These are phyloP conservation scores for Cercospora janseana DNA, from an alignment of 2,329 filamentous ascomycete species.

Conservation along the genomic window DNA sequence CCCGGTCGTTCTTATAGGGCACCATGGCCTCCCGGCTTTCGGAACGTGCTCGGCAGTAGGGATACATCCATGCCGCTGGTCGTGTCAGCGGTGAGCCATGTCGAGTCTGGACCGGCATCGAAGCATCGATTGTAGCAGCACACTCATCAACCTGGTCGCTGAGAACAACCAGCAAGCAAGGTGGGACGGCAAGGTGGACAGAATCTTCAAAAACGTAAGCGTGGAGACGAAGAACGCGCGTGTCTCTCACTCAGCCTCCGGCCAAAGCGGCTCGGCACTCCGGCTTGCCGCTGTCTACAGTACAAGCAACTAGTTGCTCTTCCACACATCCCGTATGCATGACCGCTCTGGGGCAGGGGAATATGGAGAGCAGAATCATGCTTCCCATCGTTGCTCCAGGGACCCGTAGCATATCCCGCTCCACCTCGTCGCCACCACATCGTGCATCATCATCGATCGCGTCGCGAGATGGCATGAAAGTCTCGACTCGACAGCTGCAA, in stretches of 20 bases:
- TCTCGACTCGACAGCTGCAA: neutral
- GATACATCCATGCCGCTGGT: neutral
- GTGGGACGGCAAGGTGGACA: neutral
- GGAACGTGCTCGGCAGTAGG: neutral
- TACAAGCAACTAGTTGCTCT: too few species aligned
- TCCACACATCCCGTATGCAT: neutral
- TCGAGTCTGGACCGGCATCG: constrained; percentile 2
- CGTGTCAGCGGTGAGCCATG: neutral
- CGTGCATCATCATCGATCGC: neutral
- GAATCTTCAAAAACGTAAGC: too few species aligned
- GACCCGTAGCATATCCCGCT: neutral
- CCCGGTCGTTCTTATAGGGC: constrained; percentile 5
- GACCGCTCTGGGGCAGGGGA: constrained; percentile 1
- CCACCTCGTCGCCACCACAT: constrained; percentile 2
- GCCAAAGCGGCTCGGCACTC: too few species aligned
- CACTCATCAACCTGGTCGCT: too few species aligned
- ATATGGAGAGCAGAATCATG: neutral
- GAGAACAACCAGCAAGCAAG: too few species aligned
- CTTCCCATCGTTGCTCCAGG: too few species aligned
- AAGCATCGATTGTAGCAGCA: neutral
- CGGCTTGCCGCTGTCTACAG: too few species aligned
- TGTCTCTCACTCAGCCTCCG: too few species aligned
- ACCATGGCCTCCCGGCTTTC: neutral
- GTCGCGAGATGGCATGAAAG: neutral
- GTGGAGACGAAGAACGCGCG: too few species aligned